Percentiles rank a stretch among this genome's conserved stretches.
These are phyloP conservation scores for Hanseniaspora nectarophila DNA, from an alignment of 805 yeast species.

Conservation along the genomic window DNA sequence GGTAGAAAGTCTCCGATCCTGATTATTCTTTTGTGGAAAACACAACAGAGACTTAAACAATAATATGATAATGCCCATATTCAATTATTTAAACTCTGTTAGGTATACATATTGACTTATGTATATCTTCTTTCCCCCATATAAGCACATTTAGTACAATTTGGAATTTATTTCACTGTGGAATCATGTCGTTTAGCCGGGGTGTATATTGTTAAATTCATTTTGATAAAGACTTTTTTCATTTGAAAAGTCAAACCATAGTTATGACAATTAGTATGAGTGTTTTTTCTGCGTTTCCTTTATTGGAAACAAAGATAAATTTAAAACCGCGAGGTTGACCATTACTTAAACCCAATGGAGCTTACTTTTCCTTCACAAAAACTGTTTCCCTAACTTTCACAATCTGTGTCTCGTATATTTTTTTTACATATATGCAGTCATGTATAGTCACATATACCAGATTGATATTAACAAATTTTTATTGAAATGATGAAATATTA, in stretches of 20 bases:
- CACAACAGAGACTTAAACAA: constrained; percentile 34
- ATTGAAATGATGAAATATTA: constrained; percentile 52
- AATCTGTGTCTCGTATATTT: constrained; percentile 9
- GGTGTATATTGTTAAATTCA: constrained; percentile 14
- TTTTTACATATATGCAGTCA: neutral
- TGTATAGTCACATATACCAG: constrained; percentile 62
- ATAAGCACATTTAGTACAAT: constrained; percentile 10
- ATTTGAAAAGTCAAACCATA: constrained; percentile 41
- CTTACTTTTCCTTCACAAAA: constrained; percentile 61
- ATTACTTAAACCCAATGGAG: constrained; percentile 63
- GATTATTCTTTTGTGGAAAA: constrained; percentile 46
- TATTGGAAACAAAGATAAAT: neutral
- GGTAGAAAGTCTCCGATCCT: constrained; percentile 81
- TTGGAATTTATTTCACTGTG: neutral
- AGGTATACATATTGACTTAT: neutral
- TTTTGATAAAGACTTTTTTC: constrained; percentile 12
- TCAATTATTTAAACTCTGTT: constrained; percentile 14
- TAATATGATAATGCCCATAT: constrained; percentile 15
- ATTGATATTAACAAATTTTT: constrained; percentile 24
- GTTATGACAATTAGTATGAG: constrained; percentile 53
- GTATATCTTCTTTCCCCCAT: constrained; percentile 13
- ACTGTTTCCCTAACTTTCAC: constrained; percentile 17
- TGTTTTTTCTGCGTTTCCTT: neutral
- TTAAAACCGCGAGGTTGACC: constrained; percentile 19
- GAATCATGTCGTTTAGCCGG: constrained; percentile 1